Conservation (phyloP, 2,329 filamentous ascomycete species). For the Blastomyces silverae region DNA sequence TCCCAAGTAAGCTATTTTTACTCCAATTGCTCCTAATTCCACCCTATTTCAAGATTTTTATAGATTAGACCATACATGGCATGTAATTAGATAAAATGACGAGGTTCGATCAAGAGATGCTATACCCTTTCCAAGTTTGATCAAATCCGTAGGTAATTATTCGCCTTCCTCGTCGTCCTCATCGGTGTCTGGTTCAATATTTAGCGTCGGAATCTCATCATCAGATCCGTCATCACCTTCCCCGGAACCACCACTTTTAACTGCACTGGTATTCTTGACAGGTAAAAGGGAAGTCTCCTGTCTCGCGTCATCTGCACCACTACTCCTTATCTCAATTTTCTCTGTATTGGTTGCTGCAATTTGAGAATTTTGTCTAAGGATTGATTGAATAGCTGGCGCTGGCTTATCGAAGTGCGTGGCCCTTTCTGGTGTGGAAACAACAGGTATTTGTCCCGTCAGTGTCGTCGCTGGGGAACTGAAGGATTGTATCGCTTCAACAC, state of each 20-base stretch:
- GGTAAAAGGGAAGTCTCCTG: not conserved
- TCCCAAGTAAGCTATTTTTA: not conserved
- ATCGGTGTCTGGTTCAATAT: slow-evolving; percentile 44
- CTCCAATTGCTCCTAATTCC: not conserved
- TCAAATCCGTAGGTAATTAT: not conserved
- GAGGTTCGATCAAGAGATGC: not conserved
- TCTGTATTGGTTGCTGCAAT: not conserved
- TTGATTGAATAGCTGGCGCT: not conserved
- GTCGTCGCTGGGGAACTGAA: not conserved
- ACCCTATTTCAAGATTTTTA: not conserved
- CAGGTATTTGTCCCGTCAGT: not conserved
- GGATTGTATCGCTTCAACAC: not conserved
- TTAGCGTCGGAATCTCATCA: slow-evolving; percentile 46
- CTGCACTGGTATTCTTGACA: not conserved
- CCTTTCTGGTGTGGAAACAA: not conserved
- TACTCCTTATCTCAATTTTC: not conserved
- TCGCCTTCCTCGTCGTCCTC: slow-evolving; percentile 36
- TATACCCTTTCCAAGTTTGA: not conserved
- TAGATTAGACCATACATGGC: not conserved
- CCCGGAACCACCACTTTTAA: slow-evolving; percentile 18
- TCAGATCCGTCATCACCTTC: slow-evolving; percentile 39
- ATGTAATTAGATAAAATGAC: not conserved
- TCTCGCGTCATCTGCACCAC: not conserved
- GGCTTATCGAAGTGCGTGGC: not conserved
- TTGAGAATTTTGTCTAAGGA: not conserved